Evolutionary conservation across 495 filamentous ascomycete genomes (phyloP).

Genomic region (Platismatia glauca): DNA sequence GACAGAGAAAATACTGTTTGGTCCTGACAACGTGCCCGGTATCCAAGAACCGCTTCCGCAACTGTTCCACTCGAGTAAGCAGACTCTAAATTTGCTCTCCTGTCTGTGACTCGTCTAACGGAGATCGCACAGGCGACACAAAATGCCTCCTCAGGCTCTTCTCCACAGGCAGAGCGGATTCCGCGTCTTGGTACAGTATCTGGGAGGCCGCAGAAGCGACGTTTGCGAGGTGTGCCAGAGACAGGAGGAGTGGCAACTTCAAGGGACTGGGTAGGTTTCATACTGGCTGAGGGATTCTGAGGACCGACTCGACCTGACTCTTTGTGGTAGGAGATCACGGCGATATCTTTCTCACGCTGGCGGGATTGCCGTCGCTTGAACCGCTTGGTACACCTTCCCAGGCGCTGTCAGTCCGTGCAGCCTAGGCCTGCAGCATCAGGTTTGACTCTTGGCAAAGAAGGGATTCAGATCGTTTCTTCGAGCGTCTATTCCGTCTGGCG

Average conservation of each 20-base stretch:
- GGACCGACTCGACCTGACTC: neutral
- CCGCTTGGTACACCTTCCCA: neutral
- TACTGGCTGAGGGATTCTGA: neutral
- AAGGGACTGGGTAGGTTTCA: neutral
- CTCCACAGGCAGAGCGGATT: neutral
- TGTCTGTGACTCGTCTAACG: neutral
- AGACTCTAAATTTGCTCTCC: neutral
- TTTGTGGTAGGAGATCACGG: neutral
- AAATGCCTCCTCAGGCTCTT: neutral
- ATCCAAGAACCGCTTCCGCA: neutral
- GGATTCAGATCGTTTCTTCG: neutral
- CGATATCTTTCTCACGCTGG: neutral
- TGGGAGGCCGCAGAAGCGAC: neutral
- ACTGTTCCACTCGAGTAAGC: neutral
- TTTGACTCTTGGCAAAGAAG: neutral
- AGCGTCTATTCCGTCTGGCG: no score
- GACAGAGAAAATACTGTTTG: neutral
- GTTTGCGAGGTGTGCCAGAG: neutral
- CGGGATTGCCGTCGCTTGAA: neutral
- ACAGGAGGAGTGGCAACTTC: neutral
- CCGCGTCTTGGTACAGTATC: neutral
- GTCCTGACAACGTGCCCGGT: neutral
- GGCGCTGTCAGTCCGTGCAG: neutral
- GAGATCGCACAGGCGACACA: neutral
- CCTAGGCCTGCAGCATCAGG: neutral